Evolutionary conservation across 1,284 basidiomycete species (phyloP).

Genomic region (Chiua sp.): DNA sequence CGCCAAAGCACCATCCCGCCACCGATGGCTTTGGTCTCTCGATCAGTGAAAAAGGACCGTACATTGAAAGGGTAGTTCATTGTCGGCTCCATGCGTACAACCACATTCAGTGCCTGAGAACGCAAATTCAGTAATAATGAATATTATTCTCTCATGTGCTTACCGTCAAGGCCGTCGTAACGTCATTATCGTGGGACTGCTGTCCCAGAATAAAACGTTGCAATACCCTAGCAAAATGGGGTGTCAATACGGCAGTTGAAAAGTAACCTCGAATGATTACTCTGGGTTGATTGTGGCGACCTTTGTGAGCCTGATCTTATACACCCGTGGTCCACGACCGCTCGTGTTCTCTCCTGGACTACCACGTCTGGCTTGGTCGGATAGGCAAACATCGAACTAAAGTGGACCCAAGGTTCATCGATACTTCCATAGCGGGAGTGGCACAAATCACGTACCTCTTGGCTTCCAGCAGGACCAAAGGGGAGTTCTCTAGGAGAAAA

Average conservation of each 20-base stretch:
- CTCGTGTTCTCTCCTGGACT: slow-evolving; percentile 39
- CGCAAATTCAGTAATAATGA: slow-evolving; percentile 2
- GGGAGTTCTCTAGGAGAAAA: slow-evolving; percentile 63
- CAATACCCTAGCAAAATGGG: slow-evolving; percentile 54
- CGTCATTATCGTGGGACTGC: slow-evolving; percentile 70
- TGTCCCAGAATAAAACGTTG: slow-evolving; percentile 67
- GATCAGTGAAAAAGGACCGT: slow-evolving; percentile 74
- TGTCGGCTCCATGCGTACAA: slow-evolving; percentile 74
- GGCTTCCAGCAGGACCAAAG: slow-evolving; percentile 51
- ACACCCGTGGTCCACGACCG: slow-evolving; percentile 57
- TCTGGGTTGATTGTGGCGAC: slow-evolving; percentile 79
- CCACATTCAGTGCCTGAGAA: slow-evolving; percentile 77
- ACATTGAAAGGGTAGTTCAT: slow-evolving; percentile 76
- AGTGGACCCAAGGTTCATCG: slow-evolving; percentile 5
- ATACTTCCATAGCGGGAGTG: not conserved
- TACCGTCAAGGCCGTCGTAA: slow-evolving; percentile 76
- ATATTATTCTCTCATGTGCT: slow-evolving; percentile 19
- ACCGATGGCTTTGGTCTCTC: slow-evolving; percentile 69
- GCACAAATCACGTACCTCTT: slow-evolving; percentile 47
- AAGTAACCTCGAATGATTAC: slow-evolving; percentile 41
- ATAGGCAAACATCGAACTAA: slow-evolving; percentile 67
- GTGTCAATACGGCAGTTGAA: slow-evolving; percentile 4
- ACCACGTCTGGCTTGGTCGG: slow-evolving; percentile 41
- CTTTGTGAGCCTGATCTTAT: slow-evolving; percentile 66
- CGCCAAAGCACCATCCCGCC: slow-evolving; percentile 72